Base-by-base conservation (phyloP, 139 green algal species). In the Helicosporidium sp. region DNA sequence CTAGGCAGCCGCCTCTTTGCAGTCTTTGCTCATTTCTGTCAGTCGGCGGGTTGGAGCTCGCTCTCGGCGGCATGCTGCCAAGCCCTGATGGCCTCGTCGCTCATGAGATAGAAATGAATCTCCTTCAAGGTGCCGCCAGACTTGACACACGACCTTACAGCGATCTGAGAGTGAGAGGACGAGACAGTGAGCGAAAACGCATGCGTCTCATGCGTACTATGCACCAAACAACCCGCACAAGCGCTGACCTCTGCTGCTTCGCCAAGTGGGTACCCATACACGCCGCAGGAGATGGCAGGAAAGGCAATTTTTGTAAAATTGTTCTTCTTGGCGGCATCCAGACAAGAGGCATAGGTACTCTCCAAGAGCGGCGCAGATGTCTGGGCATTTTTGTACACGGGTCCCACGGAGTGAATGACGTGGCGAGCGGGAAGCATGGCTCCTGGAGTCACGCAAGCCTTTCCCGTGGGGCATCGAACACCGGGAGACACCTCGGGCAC, bases 351-450 rank as follows among this genome's bases (percentile, higher is more conserved):
- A 69, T 91, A 90, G 1, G 82, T 74, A 4, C 36, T 49, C 2
- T 41, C 46, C 12, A 93, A 67, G 23, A 82, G 54, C 0, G 69
- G 66, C 18, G 51, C 69, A 3, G 72, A 83, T 16, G 55, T 52
- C 3, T 36, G 27, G 2, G 54, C 48, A 5, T 20, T 43, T n/a
- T 58, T 42, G 53, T 89, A 94, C 3, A 87, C 63, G 1, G 83
- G 83, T 0, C 83, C 82, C 34, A 93, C 83, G 0, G 83, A 91
- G 58, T 94, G 83, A n/a, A 94, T 92, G n/a, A 94, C 77, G 44
- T 76, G 56, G 22, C 48, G 51, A 17, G 66, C 77, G 3, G 66
- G 60, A 25, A 94, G 63, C 4, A 68, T 49, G 37, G 71, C 82
- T 17, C 69, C 72, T 16, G 25, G 18, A 2, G 72, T 80, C 33